A percentile compares a stretch with the other conserved stretches of the same genome.
These are phyloP conservation scores for Papilionanthe hybrid DNA, from an alignment of 116 monocot species.

Conservation along the genomic window DNA sequence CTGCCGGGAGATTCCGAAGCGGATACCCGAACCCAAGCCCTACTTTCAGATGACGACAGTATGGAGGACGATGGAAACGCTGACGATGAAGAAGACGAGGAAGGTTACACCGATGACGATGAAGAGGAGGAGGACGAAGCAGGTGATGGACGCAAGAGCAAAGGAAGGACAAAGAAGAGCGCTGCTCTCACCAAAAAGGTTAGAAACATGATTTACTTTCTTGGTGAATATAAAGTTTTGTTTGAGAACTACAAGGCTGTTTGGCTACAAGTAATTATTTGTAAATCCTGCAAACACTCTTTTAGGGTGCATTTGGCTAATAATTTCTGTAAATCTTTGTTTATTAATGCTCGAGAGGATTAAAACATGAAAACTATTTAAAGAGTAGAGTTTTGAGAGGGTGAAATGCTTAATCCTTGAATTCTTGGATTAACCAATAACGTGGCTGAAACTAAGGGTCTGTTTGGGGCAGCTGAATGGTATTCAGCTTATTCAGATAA, in stretches of 20 bases:
- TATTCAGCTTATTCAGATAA: too few relatives aligned
- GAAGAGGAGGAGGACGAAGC: constrained; percentile 29
- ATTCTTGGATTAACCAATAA: too few relatives aligned
- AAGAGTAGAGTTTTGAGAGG: too few relatives aligned
- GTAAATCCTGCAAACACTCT: too few relatives aligned
- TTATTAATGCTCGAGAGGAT: too few relatives aligned
- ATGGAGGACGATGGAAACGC: constrained; percentile 13
- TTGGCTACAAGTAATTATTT: too few relatives aligned
- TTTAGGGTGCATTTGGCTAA: too few relatives aligned
- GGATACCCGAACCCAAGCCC: background rate
- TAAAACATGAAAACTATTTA: too few relatives aligned
- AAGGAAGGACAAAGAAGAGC: constrained; percentile 27
- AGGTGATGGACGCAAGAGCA: constrained; percentile 17
- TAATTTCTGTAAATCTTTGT: too few relatives aligned
- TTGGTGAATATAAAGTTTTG: background rate
- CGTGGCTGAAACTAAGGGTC: too few relatives aligned
- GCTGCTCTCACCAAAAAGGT: constrained; percentile 73
- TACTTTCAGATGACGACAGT: background rate
- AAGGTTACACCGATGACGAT: constrained; percentile 21
- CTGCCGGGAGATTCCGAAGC: background rate
- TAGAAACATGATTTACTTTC: background rate
- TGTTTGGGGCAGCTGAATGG: too few relatives aligned
- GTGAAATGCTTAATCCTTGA: too few relatives aligned
- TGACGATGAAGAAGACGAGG: constrained; percentile 25
- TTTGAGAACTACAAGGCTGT: background rate